phyloP scores from a whole-genome alignment of 176 grass and related monocot genomes.

The Carex kokanica region DNA sequence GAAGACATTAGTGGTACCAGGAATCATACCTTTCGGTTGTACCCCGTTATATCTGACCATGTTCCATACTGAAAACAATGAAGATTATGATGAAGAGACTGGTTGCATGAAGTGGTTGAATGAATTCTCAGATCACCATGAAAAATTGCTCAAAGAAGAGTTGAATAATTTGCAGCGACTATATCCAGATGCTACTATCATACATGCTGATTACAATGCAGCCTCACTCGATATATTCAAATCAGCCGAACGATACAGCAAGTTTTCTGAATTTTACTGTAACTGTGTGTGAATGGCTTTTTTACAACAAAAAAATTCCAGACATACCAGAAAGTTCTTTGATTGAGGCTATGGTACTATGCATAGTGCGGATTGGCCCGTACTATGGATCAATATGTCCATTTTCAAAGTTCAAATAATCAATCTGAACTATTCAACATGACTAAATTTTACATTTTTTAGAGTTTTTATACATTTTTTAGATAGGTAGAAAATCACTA shows the following conservation, averaged over 20 bases:
- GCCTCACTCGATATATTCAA: constrained; percentile 8
- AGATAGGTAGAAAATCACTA: too few species aligned
- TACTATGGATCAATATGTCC: too few species aligned
- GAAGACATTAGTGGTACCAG: constrained; percentile 20
- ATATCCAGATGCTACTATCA: constrained; percentile 13
- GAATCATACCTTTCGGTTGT: constrained; percentile 32
- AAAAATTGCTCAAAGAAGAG: neutral
- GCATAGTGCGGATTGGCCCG: too few species aligned
- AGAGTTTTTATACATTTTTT: too few species aligned
- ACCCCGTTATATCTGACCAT: constrained; percentile 11
- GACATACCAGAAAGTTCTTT: neutral
- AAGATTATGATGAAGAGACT: constrained; percentile 15
- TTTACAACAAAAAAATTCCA: neutral
- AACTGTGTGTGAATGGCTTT: neutral
- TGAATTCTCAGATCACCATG: constrained; percentile 24
- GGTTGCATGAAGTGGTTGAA: constrained; percentile 34
- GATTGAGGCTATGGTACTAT: too few species aligned
- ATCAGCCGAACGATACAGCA: neutral
- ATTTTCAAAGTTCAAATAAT: too few species aligned
- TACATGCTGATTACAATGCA: constrained; percentile 15
- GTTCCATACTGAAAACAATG: neutral
- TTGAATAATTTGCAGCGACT: neutral
- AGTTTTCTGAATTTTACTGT: neutral
- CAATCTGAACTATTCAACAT: too few species aligned
- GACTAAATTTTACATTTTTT: too few species aligned